Evolutionary conservation across 768 basidiomycete species (phyloP).

Genomic region (Suillus alpinus): DNA sequence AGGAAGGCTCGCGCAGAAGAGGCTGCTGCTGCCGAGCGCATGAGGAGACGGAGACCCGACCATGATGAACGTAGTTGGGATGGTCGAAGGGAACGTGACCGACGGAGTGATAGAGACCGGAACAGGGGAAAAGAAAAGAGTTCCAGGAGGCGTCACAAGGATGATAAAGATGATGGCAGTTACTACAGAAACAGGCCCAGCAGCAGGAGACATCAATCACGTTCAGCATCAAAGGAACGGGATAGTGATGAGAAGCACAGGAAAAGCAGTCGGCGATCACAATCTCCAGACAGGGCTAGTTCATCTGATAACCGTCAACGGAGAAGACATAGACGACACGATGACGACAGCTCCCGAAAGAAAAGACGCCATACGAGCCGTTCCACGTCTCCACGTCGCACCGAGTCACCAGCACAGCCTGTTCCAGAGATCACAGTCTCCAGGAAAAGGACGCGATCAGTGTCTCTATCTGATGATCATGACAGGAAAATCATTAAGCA

Average conservation of each 20-base stretch:
- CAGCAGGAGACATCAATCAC: conserved; percentile 26
- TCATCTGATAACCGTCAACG: conserved; percentile 15
- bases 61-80: conserved; percentile 28
- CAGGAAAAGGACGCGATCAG: conserved; percentile 17
- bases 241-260: conserved; percentile 16
- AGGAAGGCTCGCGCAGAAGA: conserved; percentile 70
- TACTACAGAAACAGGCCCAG: conserved; percentile 17
- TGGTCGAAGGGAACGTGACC: conserved; percentile 40
- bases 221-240: conserved; percentile 28
- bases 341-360: conserved; percentile 15
- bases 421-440: conserved; percentile 1
- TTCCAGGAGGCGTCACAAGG: conserved; percentile 50
- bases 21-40: conserved; percentile 65
- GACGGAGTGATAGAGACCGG: conserved; percentile 43
- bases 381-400: conserved; percentile 7
- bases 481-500: conserved; percentile 4
- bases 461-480: conserved; percentile 12
- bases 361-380: conserved; percentile 20
- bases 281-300: conserved; percentile 14
- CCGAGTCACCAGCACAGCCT: conserved; percentile 14
- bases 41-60: conserved; percentile 33
- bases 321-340: conserved; percentile 24
- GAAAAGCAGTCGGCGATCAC: conserved; percentile 18
- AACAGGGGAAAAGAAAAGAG: conserved; percentile 45
- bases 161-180: conserved; percentile 35